Conservation (phyloP, 2,329 filamentous ascomycete genomes). For the Monosporascus sp. region DNA sequence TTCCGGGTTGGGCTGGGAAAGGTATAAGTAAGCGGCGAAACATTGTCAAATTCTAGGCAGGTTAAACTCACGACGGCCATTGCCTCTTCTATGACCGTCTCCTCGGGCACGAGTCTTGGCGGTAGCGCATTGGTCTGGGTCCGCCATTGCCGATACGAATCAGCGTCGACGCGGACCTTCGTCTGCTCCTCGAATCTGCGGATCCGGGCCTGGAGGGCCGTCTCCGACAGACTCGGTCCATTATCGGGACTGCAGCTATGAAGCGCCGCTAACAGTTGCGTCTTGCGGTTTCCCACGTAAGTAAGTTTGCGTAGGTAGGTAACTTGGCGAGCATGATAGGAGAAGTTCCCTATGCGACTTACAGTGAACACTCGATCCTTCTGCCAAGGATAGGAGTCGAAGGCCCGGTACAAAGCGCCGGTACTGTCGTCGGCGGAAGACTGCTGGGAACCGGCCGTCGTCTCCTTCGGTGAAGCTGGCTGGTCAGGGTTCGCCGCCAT, state of each 20-base stretch:
- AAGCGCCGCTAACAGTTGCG: constrained; percentile 15
- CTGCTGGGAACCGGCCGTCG: constrained; percentile 15
- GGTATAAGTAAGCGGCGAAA: background rate
- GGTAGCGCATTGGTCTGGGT: constrained; percentile 6
- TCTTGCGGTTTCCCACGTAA: constrained; percentile 2
- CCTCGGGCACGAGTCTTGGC: constrained; percentile 20
- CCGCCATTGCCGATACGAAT: constrained; percentile 22
- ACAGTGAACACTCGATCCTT: constrained; percentile 24
- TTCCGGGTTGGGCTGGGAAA: constrained; percentile 11
- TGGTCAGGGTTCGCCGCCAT: background rate
- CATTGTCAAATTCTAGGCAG: background rate
- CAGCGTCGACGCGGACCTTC: constrained; percentile 19
- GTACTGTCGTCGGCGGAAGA: constrained; percentile 21
- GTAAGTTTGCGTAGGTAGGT: too few relatives aligned
- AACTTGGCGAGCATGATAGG: background rate
- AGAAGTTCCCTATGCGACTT: constrained; percentile 4
- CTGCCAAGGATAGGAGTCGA: constrained; percentile 26
- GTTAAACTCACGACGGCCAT: constrained; percentile 12
- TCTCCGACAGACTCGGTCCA: constrained; percentile 9
- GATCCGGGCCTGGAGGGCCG: constrained; percentile 19
- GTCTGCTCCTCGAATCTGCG: constrained; percentile 23
- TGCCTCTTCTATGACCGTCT: constrained; percentile 16
- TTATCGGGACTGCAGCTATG: constrained; percentile 3
- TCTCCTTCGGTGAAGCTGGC: background rate
- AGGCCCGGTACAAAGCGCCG: constrained; percentile 21